Percentiles rank a stretch among this genome's conserved stretches.
These are phyloP conservation scores for Suillus tomentosus DNA, from an alignment of 768 basidiomycete genomes.

Conservation along the genomic window DNA sequence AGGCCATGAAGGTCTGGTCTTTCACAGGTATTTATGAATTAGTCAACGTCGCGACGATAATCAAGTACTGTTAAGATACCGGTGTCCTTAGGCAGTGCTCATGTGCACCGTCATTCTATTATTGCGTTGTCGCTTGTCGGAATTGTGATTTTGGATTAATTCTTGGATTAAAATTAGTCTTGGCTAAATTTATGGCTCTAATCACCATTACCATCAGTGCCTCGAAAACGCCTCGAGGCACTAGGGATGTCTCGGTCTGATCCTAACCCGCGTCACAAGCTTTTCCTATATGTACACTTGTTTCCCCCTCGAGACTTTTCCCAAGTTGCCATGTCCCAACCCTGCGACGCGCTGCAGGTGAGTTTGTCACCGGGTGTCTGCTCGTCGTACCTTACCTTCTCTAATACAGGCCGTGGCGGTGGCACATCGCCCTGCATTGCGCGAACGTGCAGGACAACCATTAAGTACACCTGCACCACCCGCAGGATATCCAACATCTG, in stretches of 20 bases:
- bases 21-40: not conserved
- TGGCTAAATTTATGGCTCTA: not conserved
- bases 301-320: conserved; percentile 1
- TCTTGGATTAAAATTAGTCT: not conserved
- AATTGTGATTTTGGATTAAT: not conserved
- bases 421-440: not conserved
- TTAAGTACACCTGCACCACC: conserved; percentile 3
- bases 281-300: conserved; percentile 7
- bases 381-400: not conserved
- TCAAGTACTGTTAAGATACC: not conserved
- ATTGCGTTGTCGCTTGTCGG: not conserved
- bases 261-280: not conserved
- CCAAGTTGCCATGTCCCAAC: conserved; percentile 3
- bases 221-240: conserved; percentile 4
- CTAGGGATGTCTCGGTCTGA: not conserved
- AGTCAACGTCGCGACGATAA: not conserved
- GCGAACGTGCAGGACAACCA: not conserved
- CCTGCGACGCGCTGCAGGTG: not conserved
- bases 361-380: not conserved
- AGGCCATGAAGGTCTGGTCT: not conserved
- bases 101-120: not conserved
- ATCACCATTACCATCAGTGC: conserved; percentile 1
- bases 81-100: not conserved
- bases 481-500: not conserved
- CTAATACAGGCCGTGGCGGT: not conserved